Percentiles rank a stretch among this genome's conserved stretches.
Evolutionary conservation across 441 rosid genomes (phyloP).

Genomic region (Populus hybrid): DNA sequence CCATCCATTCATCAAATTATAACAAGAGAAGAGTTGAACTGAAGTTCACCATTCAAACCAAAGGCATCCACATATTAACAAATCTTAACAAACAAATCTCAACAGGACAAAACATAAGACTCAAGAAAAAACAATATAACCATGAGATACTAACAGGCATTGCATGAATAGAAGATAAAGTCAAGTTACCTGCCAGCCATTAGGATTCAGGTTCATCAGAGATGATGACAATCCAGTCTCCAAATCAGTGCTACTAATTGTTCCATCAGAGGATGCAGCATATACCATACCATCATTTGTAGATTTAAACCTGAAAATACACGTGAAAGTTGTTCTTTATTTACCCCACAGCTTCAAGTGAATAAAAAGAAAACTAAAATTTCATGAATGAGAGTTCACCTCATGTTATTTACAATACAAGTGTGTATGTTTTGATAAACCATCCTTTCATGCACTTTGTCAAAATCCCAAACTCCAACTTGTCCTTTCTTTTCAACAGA

Average conservation of each 20-base stretch:
- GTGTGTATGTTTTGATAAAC: slow-evolving; percentile 80
- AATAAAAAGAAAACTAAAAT: not conserved
- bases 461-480: slow-evolving; percentile 93
- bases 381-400: slow-evolving; percentile 31
- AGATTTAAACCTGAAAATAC: slow-evolving; percentile 61
- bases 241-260: slow-evolving; percentile 81
- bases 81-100: not conserved
- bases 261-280: slow-evolving; percentile 94
- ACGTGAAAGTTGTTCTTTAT: not conserved
- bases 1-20: not conserved
- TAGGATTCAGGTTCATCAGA: slow-evolving; percentile 77
- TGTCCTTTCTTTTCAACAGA: slow-evolving; percentile 76
- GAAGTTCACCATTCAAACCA: not conserved
- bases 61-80: not conserved
- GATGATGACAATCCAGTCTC: slow-evolving; percentile 86
- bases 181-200: slow-evolving; percentile 80
- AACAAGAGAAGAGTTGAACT: not conserved
- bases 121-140: not conserved
- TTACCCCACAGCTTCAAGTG: not conserved
- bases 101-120: not conserved
- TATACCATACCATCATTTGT: slow-evolving; percentile 71
- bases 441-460: slow-evolving; percentile 76
- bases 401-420: slow-evolving; percentile 84
- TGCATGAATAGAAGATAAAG: not conserved
- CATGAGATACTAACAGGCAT: not conserved